Conservation (phyloP, 78 protist genomes). For the slime mould (Dictyostelium discoideum) region dicty_2.7 NC_007089.4:4163501-4164000, state of each 20-base stretch:
- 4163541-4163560: neutral
- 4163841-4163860: too few species aligned
- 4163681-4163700: neutral
- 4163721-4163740: neutral
- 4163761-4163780: slow-evolving; percentile 52
- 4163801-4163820: slow-evolving; percentile 12
- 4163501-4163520: neutral
- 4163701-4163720: neutral
- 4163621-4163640: neutral
- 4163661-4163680: slow-evolving; percentile 15
- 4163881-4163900: neutral
- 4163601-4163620: neutral
- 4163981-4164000: slow-evolving; percentile 15
- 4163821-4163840: neutral
- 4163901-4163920: neutral
- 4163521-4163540: neutral
- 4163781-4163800: slow-evolving; percentile 70
- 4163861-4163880: too few species aligned
- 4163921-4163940: slow-evolving; percentile 6
- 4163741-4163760: neutral
- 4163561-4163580: neutral
- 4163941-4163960: neutral
- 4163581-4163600: neutral
- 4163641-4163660: neutral
- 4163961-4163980: slow-evolving; percentile 64